A percentile compares a stretch with the other conserved stretches of the same genome.
phyloP scores from a whole-genome alignment of 73 alveolate genomes.

The Tetrahymena borealis region DNA sequence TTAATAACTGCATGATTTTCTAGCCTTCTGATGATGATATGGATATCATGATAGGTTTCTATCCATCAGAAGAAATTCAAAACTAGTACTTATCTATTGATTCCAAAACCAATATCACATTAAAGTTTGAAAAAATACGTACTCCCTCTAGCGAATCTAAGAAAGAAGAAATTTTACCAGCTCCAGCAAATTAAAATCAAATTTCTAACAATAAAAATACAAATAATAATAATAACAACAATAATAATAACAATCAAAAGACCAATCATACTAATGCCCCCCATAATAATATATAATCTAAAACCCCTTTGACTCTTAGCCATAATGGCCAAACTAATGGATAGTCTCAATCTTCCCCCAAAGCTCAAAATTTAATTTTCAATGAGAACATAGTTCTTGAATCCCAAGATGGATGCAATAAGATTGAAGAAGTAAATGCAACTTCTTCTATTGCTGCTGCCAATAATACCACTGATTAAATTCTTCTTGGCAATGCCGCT shows the following conservation, averaged over 20 bases:
- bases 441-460: neutral
- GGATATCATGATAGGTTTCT: neutral
- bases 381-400: neutral
- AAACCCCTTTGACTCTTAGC: neutral
- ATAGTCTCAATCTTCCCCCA: neutral
- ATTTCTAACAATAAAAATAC: neutral
- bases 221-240: neutral
- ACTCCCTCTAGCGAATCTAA: neutral
- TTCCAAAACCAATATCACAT: neutral
- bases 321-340: neutral
- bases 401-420: neutral
- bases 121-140: neutral
- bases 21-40: conserved; percentile 2
- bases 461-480: neutral
- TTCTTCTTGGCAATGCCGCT: neutral
- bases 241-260: neutral
- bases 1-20: neutral
- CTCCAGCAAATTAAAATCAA: neutral
- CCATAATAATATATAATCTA: neutral
- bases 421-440: neutral
- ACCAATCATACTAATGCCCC: neutral
- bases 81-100: neutral
- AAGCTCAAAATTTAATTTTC: neutral
- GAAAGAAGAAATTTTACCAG: neutral
- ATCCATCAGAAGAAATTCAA: neutral